Conservation (phyloP, 73 alveolate species). For the Paramecium biaurelia region DNA sequence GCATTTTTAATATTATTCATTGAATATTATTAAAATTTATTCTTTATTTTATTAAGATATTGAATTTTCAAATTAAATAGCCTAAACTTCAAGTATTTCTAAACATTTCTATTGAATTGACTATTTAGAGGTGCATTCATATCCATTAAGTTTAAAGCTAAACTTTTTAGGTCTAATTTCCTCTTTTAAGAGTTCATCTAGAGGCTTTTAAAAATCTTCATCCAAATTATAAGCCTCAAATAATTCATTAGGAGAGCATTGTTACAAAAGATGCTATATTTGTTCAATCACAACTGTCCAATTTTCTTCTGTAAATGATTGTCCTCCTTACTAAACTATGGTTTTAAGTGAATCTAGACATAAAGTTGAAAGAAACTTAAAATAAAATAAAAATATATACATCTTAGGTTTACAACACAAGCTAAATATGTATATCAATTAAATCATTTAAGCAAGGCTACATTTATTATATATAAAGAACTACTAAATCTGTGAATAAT, state of each 20-base stretch:
- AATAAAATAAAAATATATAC: background rate
- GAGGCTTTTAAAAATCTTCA: constrained; percentile 32
- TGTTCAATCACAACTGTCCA: constrained; percentile 7
- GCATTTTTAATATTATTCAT: background rate
- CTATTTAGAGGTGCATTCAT: background rate
- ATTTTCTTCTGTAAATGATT: background rate
- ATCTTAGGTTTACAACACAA: constrained; percentile 32
- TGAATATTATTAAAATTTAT: background rate
- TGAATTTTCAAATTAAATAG: background rate
- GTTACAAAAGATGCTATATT: background rate
- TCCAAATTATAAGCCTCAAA: constrained; percentile 34
- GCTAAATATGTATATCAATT: constrained; percentile 8
- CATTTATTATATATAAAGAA: background rate
- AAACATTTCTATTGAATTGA: background rate
- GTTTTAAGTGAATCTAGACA: background rate
- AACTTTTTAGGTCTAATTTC: background rate
- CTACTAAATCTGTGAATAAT: background rate
- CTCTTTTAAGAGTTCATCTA: constrained; percentile 4
- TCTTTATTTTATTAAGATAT: background rate
- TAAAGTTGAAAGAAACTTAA: background rate
- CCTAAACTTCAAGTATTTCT: background rate
- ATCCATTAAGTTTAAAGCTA: background rate
- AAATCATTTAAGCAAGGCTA: constrained; percentile 36
- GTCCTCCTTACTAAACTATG: background rate
- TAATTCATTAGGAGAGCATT: constrained; percentile 44